Evolutionary conservation across 2,329 filamentous ascomycete genomes (phyloP).

Genomic region (Aspergillus uvarum): DNA sequence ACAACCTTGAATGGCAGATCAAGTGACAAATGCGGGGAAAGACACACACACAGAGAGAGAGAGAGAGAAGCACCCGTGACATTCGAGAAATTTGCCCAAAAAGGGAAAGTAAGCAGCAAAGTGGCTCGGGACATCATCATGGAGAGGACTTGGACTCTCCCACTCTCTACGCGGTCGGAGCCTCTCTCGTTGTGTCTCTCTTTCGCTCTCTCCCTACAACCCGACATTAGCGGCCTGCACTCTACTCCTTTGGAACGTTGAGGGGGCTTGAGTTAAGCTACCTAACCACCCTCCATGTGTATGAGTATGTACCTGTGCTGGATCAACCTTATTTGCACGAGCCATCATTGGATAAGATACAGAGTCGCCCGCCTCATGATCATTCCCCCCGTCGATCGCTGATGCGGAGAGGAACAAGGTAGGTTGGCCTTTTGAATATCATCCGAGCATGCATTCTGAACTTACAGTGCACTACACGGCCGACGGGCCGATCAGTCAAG

Average conservation of each 20-base stretch:
- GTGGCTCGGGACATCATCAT: too few relatives aligned
- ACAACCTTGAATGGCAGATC: neutral
- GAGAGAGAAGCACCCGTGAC: neutral
- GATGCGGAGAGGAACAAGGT: neutral
- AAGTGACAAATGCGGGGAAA: neutral
- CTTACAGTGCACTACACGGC: neutral
- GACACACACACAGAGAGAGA: neutral
- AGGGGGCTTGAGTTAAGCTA: neutral
- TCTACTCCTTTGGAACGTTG: neutral
- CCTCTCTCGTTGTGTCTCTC: neutral
- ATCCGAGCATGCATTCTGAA: neutral
- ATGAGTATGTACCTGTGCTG: slow-evolving; percentile 4
- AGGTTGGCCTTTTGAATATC: neutral
- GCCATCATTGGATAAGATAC: neutral
- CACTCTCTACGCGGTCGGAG: too few relatives aligned
- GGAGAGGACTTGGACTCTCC: too few relatives aligned
- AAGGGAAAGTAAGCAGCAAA: neutral
- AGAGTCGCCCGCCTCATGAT: neutral
- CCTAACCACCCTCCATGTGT: neutral
- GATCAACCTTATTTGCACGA: slow-evolving; percentile 1
- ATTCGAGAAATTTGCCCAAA: slow-evolving; percentile 6
- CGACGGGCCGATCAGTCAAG: neutral
- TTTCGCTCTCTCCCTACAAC: neutral
- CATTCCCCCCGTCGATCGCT: neutral
- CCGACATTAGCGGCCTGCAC: neutral